These are phyloP conservation scores for Ottelia alismoides DNA, from an alignment of 106 monocot genomes.

Conservation along the genomic window DNA sequence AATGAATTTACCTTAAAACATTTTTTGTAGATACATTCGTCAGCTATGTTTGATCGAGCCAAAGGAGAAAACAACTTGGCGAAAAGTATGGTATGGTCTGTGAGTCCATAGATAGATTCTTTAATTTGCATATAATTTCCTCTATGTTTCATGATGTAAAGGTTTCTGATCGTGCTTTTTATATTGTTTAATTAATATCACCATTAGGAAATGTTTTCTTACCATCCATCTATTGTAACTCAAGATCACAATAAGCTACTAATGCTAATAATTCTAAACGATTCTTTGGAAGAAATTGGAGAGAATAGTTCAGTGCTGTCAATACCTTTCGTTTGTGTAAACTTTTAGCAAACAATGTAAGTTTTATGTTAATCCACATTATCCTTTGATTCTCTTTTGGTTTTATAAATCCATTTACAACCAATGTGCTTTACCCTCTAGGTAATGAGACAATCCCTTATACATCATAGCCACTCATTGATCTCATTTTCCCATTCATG, in stretches of 20 bases:
- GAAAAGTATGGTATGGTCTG: slow-evolving; percentile 2
- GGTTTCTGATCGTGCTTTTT: slow-evolving; percentile 9
- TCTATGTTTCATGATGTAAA: slow-evolving; percentile 2
- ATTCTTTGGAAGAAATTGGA: not conserved
- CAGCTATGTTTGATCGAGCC: slow-evolving; percentile 1
- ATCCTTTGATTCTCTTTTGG: slow-evolving; percentile 1
- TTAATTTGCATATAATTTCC: slow-evolving; percentile 6
- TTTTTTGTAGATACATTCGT: slow-evolving; percentile 7
- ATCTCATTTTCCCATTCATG: slow-evolving; percentile 6
- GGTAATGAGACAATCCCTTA: slow-evolving; percentile 1
- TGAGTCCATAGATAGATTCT: slow-evolving; percentile 5
- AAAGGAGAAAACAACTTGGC: not conserved
- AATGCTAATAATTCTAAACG: slow-evolving; percentile 6
- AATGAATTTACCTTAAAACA: not conserved
- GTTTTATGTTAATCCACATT: slow-evolving; percentile 4
- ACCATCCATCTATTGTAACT: slow-evolving; percentile 11
- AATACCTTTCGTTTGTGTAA: slow-evolving; percentile 8
- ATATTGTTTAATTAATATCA: slow-evolving; percentile 7
- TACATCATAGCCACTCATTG: not conserved
- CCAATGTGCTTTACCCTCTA: not conserved
- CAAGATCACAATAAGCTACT: not conserved
- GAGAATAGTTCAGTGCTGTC: slow-evolving; percentile 7
- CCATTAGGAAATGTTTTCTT: slow-evolving; percentile 8
- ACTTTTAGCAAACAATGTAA: not conserved
- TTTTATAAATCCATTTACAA: slow-evolving; percentile 11